Evolutionary conservation across 2,329 filamentous ascomycete genomes (phyloP).

Genomic region (Aspergillus oerlinghausenensis): DNA sequence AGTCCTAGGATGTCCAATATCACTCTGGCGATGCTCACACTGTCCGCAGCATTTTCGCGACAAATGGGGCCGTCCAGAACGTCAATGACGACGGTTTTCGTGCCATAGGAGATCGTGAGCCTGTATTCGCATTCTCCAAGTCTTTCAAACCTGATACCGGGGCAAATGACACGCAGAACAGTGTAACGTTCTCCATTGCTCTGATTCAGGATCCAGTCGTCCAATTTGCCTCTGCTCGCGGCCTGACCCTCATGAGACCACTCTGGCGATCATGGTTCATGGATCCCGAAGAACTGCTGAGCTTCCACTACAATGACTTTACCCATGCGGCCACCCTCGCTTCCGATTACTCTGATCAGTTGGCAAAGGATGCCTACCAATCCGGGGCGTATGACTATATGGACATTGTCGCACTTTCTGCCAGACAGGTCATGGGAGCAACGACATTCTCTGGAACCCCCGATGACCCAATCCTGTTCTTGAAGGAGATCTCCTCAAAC

Average conservation of each 20-base stretch:
- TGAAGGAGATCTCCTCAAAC: slow-evolving; percentile 83
- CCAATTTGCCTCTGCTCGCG: slow-evolving; percentile 71
- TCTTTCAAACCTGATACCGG: slow-evolving; percentile 51
- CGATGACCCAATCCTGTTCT: slow-evolving; percentile 67
- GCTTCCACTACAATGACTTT: slow-evolving; percentile 74
- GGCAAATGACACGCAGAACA: slow-evolving; percentile 42
- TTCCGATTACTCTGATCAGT: slow-evolving; percentile 66
- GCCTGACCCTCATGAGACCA: slow-evolving; percentile 71
- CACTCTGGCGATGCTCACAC: slow-evolving; percentile 65
- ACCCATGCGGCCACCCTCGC: slow-evolving; percentile 59
- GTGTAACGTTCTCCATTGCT: slow-evolving; percentile 68
- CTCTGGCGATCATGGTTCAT: slow-evolving; percentile 74
- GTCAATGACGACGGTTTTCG: slow-evolving; percentile 63
- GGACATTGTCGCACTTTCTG: slow-evolving; percentile 71
- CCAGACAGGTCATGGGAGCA: slow-evolving; percentile 74
- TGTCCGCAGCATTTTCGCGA: slow-evolving; percentile 66
- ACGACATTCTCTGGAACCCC: slow-evolving; percentile 69
- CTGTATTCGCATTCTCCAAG: slow-evolving; percentile 75
- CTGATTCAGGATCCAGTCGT: slow-evolving; percentile 74
- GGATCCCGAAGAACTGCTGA: slow-evolving; percentile 58
- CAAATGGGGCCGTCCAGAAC: slow-evolving; percentile 62
- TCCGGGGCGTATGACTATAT: slow-evolving; percentile 72
- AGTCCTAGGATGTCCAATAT: slow-evolving; percentile 53
- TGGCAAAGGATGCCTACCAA: slow-evolving; percentile 65
- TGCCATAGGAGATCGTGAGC: slow-evolving; percentile 69